These are phyloP conservation scores for Ceratocystis variospora DNA, from an alignment of 2,329 filamentous ascomycete species.

Conservation along the genomic window DNA sequence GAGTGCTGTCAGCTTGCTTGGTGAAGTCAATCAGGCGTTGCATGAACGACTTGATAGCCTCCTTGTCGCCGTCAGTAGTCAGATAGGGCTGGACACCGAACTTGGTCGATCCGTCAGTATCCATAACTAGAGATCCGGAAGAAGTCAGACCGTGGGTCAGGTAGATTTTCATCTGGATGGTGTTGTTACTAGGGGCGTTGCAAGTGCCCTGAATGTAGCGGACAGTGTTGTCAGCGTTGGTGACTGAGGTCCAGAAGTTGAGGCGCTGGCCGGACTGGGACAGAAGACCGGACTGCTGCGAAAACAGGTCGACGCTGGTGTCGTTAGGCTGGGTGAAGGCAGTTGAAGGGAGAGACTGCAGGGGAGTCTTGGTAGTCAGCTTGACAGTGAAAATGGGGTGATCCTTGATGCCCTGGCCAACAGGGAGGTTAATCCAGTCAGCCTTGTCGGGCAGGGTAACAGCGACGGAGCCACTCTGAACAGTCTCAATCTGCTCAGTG, in stretches of 20 bases:
- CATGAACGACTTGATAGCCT: conserved; percentile 47
- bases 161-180: conserved; percentile 45
- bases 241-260: conserved; percentile 36
- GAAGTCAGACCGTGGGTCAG: conserved; percentile 50
- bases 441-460: conserved; percentile 36
- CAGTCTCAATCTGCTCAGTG: conserved; percentile 41
- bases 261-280: conserved; percentile 35
- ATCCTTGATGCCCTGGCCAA: conserved; percentile 46
- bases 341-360: conserved; percentile 21
- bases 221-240: conserved; percentile 33
- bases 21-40: conserved; percentile 39
- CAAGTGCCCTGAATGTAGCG: conserved; percentile 43
- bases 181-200: conserved; percentile 47
- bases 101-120: conserved; percentile 41
- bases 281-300: conserved; percentile 29
- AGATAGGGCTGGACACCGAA: conserved; percentile 50
- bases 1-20: conserved; percentile 38
- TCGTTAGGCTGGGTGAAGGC: conserved; percentile 25
- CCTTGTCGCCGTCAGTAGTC: conserved; percentile 43
- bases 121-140: conserved; percentile 47
- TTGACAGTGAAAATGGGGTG: conserved; percentile 32
- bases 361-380: conserved; percentile 23
- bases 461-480: conserved; percentile 37
- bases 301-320: conserved; percentile 26
- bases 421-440: conserved; percentile 44